Evolutionary conservation across 768 basidiomycete species (phyloP), one percentile per base, ranked within the genome.

Genomic region (Russula earlei): DNA sequence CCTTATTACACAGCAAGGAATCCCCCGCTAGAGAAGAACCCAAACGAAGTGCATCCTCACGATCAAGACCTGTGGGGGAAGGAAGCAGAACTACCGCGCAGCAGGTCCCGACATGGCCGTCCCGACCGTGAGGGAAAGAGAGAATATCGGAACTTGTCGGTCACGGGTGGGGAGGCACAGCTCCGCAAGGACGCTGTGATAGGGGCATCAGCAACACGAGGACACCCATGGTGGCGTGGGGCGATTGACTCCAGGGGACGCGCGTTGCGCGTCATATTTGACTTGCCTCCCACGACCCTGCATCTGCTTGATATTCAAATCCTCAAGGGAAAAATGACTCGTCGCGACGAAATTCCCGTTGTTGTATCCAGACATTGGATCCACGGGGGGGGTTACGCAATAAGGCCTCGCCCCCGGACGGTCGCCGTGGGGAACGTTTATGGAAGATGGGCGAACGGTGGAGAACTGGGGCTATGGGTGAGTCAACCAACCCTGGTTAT

Each of bases 131-230:
- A n/a, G 44, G 52, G 45, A 36, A 36, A 14, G 15, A 31, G 42
- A 36, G 15, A 43, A 43, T 29, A 58, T 43, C 52, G 29, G 45
- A 55, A 41, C 38, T 44, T 34, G 5, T 55, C 29, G 7, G n/a
- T n/a, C n/a, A n/a, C n/a, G n/a, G n/a, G n/a, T n/a, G n/a, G n/a
- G n/a, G n/a, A n/a, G 46, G 51, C 56, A 58, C 57, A 44, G 52
- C 52, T 34, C 47, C 20, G 38, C 33, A 33, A 52, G 27, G 33
- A 48, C 50, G 22, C 44, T 47, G 47, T 54, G 57, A 58, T 58
- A 58, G 57, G 57, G 57, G 57, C 47, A 58, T 58, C 57, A 54
- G 42, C 52, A 44, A 58, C 52, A 58, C 47, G 47, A 54, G 52
- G 46, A 36, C 25, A 49, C 22, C 52, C 57, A 52, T 58, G 57